A percentile compares a stretch with the other conserved stretches of the same genome.
Evolutionary conservation across 306 rosid genomes (phyloP).

Genomic region (Dryas octopetala): DNA sequence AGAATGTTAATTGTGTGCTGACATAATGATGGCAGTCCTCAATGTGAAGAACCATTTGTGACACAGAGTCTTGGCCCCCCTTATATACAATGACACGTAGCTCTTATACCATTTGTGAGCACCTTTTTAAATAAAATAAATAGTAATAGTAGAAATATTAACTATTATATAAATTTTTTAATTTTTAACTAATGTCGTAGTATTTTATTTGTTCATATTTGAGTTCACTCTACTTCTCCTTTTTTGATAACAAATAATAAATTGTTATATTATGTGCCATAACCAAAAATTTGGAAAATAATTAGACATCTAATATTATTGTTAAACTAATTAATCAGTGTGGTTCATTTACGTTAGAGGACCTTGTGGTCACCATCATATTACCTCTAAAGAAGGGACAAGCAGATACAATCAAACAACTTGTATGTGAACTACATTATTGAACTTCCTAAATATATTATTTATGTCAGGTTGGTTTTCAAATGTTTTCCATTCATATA

Average conservation of each 20-base stretch:
- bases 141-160: too few species aligned
- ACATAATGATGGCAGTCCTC: not conserved
- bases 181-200: too few species aligned
- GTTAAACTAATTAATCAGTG: too few species aligned
- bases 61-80: not conserved
- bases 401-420: conserved; percentile 5
- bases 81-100: conserved; percentile 8
- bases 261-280: too few species aligned
- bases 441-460: not conserved
- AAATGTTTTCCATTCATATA: not conserved
- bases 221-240: too few species aligned
- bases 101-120: not conserved
- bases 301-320: too few species aligned
- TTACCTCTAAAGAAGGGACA: not conserved
- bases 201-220: too few species aligned
- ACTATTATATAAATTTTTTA: too few species aligned
- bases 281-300: too few species aligned
- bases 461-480: not conserved
- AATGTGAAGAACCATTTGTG: not conserved
- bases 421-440: not conserved
- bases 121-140: too few species aligned
- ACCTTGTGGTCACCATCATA: not conserved
- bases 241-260: too few species aligned
- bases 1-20: not conserved
- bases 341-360: not conserved